Percentiles rank a stretch among this genome's conserved stretches.
Conservation (phyloP, 768 basidiomycete species). For the Mycena galericulata region DNA sequence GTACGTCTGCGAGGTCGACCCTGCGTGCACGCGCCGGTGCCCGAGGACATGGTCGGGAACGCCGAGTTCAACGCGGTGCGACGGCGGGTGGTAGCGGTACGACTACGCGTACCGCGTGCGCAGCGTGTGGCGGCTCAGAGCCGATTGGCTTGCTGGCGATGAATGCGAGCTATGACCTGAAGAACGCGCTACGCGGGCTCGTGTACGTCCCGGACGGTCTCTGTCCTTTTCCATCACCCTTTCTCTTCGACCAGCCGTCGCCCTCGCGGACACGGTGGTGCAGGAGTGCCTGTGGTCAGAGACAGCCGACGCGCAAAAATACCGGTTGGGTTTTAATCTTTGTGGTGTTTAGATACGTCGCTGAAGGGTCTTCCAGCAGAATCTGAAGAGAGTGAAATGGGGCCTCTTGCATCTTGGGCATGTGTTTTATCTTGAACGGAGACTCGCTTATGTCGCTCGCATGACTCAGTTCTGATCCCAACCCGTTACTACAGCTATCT, state of each 20-base stretch:
- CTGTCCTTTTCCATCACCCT: too few relatives aligned
- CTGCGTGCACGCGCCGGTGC: slow-evolving; percentile 37
- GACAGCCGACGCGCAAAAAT: too few relatives aligned
- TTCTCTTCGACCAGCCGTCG: too few relatives aligned
- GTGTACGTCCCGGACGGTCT: not conserved
- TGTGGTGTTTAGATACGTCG: not conserved
- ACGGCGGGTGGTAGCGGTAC: slow-evolving; percentile 40
- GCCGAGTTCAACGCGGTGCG: slow-evolving; percentile 37
- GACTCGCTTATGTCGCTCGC: too few relatives aligned
- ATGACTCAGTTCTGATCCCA: too few relatives aligned
- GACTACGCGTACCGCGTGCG: slow-evolving; percentile 44
- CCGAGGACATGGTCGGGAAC: slow-evolving; percentile 41
- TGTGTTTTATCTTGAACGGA: too few relatives aligned
- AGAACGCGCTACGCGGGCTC: slow-evolving; percentile 36
- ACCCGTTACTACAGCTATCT: too few relatives aligned
- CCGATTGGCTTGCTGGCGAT: slow-evolving; percentile 36
- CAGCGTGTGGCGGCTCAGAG: slow-evolving; percentile 29
- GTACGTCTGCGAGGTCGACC: slow-evolving; percentile 45
- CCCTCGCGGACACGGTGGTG: not conserved
- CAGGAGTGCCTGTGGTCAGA: not conserved
- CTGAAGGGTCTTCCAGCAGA: too few relatives aligned
- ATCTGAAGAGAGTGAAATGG: too few relatives aligned
- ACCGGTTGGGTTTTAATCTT: not conserved
- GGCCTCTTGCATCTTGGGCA: too few relatives aligned
- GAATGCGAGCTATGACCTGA: slow-evolving; percentile 36